Evolutionary conservation across 73 alveolate species (phyloP).

Genomic region (Diophrys sp.): DNA sequence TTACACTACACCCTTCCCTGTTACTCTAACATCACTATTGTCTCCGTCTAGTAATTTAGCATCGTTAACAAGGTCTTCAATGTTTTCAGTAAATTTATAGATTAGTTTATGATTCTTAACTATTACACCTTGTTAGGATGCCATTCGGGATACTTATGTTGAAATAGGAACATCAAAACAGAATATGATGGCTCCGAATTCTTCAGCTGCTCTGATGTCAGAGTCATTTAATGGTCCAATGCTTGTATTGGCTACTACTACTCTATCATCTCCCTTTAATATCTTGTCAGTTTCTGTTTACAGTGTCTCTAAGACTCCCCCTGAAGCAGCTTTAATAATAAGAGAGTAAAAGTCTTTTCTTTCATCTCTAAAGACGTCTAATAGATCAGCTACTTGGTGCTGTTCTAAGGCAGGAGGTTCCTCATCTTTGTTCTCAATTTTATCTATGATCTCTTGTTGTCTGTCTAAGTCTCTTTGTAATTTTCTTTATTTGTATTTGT

Average conservation of each 20-base stretch:
- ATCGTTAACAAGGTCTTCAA: constrained; percentile 50
- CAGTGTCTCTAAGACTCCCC: constrained; percentile 78
- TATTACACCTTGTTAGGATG: constrained; percentile 35
- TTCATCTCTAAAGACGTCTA: constrained; percentile 46
- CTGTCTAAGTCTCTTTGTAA: too few relatives aligned
- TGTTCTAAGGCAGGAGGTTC: constrained; percentile 10
- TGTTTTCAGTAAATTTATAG: constrained; percentile 68
- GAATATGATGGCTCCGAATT: constrained; percentile 58
- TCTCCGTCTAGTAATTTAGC: constrained; percentile 26
- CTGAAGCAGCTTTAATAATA: constrained; percentile 69
- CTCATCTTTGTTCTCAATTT: constrained; percentile 33
- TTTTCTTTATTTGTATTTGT: too few relatives aligned
- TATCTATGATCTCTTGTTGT: too few relatives aligned
- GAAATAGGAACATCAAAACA: constrained; percentile 68
- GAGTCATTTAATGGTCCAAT: constrained; percentile 77
- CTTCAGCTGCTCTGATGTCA: constrained; percentile 63
- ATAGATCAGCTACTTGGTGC: constrained; percentile 4
- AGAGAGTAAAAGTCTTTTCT: constrained; percentile 52
- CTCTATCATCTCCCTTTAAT: constrained; percentile 24
- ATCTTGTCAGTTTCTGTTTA: constrained; percentile 48
- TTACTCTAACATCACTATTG: constrained; percentile 12
- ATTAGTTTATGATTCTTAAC: constrained; percentile 67
- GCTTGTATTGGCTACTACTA: constrained; percentile 49
- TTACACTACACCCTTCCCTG: constrained; percentile 61
- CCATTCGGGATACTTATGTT: constrained; percentile 33